phyloP scores from a whole-genome alignment of 148 eudicot genomes.

The Rheum nobile region DNA sequence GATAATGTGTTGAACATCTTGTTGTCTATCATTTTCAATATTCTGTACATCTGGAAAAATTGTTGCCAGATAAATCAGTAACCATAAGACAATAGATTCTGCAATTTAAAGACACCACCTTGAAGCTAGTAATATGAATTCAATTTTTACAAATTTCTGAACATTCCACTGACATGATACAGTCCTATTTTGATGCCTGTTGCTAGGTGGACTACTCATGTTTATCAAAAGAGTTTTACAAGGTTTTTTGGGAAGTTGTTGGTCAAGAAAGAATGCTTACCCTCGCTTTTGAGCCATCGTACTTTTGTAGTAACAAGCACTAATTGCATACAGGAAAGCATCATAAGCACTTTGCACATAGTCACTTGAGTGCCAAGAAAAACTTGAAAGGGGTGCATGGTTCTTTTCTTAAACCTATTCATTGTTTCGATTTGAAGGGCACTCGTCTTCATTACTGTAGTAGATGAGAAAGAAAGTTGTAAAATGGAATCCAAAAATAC shows the following conservation, averaged over 20 bases:
- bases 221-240: background rate
- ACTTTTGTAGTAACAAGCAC: background rate
- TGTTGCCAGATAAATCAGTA: background rate
- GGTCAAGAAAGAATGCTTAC: background rate
- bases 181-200: background rate
- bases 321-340: background rate
- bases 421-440: background rate
- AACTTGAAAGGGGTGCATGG: background rate
- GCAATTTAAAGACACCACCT: background rate
- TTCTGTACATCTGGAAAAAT: conserved; percentile 30
- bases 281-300: background rate
- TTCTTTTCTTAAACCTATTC: background rate
- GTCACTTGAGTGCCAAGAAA: background rate
- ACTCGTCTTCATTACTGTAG: background rate
- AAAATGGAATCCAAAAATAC: background rate
- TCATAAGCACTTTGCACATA: background rate
- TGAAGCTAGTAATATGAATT: background rate
- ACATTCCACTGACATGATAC: background rate
- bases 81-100: background rate
- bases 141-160: background rate
- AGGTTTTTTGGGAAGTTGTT: background rate
- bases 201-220: background rate
- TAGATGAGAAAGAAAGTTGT: background rate
- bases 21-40: conserved; percentile 28
- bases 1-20: conserved; percentile 52